These are phyloP conservation scores for Corchorus olitorius DNA, from an alignment of 345 rosid species.

Conservation along the genomic window DNA sequence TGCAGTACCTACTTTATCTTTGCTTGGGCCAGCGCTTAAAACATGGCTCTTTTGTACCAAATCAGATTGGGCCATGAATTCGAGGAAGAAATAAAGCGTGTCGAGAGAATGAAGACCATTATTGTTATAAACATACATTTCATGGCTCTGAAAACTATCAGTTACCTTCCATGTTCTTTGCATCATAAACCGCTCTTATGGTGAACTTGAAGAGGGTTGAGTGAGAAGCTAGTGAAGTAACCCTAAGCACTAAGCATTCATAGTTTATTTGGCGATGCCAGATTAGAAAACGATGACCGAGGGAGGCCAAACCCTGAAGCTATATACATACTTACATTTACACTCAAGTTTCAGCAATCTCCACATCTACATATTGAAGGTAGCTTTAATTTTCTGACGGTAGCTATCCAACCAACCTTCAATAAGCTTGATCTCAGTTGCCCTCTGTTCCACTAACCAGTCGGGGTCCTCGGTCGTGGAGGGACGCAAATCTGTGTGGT, in stretches of 20 bases:
- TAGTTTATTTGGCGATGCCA: neutral
- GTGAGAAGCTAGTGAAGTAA: neutral
- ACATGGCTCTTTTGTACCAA: too few relatives aligned
- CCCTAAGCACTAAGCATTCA: neutral
- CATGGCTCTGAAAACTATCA: too few relatives aligned
- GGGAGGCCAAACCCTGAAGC: neutral
- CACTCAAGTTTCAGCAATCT: neutral
- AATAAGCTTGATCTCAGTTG: slow-evolving; percentile 66
- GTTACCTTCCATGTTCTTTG: too few relatives aligned
- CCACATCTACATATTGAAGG: slow-evolving; percentile 31
- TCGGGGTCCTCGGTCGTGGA: slow-evolving; percentile 68
- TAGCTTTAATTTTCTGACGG: slow-evolving; percentile 34
- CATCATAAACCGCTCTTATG: too few relatives aligned
- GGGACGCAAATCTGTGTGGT: slow-evolving; percentile 86
- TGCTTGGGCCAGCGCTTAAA: too few relatives aligned
- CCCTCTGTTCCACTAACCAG: slow-evolving; percentile 81
- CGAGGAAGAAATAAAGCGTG: too few relatives aligned
- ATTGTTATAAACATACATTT: too few relatives aligned
- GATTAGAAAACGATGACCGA: neutral
- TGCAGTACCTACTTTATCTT: too few relatives aligned
- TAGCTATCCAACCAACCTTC: slow-evolving; percentile 68
- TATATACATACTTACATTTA: neutral
- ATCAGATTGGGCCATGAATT: too few relatives aligned
- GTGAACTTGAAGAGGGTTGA: too few relatives aligned
- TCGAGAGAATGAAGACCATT: too few relatives aligned